Base-by-base conservation (phyloP, 2,329 filamentous ascomycete species). In the Aspergillus fijiensis region DNA sequence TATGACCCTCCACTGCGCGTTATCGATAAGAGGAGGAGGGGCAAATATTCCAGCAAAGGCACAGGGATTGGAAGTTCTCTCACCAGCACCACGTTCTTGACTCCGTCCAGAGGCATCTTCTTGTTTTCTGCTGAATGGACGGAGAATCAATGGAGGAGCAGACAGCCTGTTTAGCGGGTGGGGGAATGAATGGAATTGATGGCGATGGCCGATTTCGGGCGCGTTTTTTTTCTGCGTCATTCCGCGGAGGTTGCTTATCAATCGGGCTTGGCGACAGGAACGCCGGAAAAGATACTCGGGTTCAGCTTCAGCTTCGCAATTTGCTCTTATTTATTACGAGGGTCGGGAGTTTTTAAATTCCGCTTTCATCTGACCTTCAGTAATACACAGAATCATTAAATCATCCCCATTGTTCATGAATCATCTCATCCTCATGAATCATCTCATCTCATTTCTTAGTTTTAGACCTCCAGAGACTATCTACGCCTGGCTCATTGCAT, bases 31-130 rank as follows among this genome's bases (percentile, higher is more conserved):
- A 59, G 39, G 64, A 65, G 59, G 69, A 62, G 63, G 55, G 63
- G 60, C 45, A 39, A 39, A 49, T 52, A 52, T 53, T 58, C 21
- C 14, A 19, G 21, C 48, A 11, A 33, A 14, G 2, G 31, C 42
- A 23, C 5, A 11, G 47, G 19, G 25, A 35, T 35, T 35, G 33
- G 35, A 2, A 23, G 23, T 58, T 7, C 25, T 27, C 75, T 65
- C 63, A 79, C 77, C 70, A 79, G 69, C 45, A 79, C 68, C 35
- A 79, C 74, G 59, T 79, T 77, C 62, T 78, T 78, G 50, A 79
- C 75, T 3, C 76, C 76, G 60, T 75, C 72, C 49, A 79, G 65
- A 71, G 76, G 74, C 77, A 79, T 79, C 47, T 63, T 60, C 66
- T 50, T 6, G n/a, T 35, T 33, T 35, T 14, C 19, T 59, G 19